Evolutionary conservation across 805 yeast species (phyloP).

Genomic region (Hanseniaspora hatyaiensis): DNA sequence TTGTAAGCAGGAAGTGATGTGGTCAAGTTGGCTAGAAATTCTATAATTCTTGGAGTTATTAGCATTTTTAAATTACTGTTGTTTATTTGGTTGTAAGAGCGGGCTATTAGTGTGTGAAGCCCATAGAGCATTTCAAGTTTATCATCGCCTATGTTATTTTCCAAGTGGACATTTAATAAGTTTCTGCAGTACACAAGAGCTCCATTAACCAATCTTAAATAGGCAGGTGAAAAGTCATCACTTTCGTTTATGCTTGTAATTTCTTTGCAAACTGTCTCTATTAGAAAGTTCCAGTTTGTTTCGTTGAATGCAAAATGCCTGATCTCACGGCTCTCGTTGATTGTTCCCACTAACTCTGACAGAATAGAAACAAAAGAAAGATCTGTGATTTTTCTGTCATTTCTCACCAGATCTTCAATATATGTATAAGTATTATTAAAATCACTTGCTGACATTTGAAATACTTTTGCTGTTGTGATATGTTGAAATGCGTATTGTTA

Average conservation of each 20-base stretch:
- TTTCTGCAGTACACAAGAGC: constrained; percentile 7
- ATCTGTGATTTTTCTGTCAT: background rate
- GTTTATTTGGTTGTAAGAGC: background rate
- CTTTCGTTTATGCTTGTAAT: background rate
- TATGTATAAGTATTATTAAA: background rate
- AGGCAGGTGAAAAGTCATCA: background rate
- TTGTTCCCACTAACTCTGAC: background rate
- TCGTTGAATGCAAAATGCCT: background rate
- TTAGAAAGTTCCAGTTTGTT: background rate
- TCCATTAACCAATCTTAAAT: constrained; percentile 10
- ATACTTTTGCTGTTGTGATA: too few species aligned
- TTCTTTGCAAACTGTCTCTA: background rate
- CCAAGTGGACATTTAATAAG: background rate
- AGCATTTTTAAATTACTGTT: background rate
- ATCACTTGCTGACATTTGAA: background rate
- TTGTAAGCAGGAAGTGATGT: background rate
- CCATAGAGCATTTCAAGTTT: background rate
- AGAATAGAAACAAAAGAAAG: constrained; percentile 3
- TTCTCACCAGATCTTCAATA: background rate
- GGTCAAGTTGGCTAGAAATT: constrained; percentile 7
- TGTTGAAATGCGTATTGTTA: background rate
- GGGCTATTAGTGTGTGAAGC: background rate
- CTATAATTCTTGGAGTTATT: background rate
- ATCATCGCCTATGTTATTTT: background rate
- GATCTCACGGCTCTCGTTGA: background rate